A percentile compares a stretch with the other conserved stretches of the same genome.
Conservation (phyloP, 1,139 yeast genomes). For the Debaryomyces sp. region DNA sequence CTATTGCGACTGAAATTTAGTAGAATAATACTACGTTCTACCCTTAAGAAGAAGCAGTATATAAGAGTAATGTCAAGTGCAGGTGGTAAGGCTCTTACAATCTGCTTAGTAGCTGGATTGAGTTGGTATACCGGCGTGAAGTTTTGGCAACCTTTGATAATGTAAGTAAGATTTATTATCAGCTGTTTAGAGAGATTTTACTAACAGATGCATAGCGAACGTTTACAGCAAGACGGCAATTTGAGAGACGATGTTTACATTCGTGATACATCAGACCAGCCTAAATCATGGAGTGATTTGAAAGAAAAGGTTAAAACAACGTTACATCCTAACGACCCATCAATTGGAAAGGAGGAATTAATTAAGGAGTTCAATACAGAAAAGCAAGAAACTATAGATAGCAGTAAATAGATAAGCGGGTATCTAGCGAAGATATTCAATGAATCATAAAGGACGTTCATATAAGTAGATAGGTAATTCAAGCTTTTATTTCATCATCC, state of each 20-base stretch:
- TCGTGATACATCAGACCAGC: slow-evolving; percentile 43
- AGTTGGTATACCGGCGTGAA: slow-evolving; percentile 58
- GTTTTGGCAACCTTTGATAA: slow-evolving; percentile 74
- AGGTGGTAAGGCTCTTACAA: slow-evolving; percentile 27
- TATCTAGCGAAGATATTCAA: background rate
- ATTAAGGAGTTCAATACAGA: slow-evolving; percentile 1
- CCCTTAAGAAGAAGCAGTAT: background rate
- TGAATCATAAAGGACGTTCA: background rate
- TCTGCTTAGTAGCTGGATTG: slow-evolving; percentile 36
- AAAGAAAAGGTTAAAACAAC: slow-evolving; percentile 27
- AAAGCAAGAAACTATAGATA: slow-evolving; percentile 3
- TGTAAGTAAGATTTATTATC: slow-evolving; percentile 44
- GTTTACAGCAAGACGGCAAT: slow-evolving; percentile 66
- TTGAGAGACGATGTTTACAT: slow-evolving; percentile 60
- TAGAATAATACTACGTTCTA: background rate
- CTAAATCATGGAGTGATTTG: slow-evolving; percentile 44
- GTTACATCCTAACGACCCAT: slow-evolving; percentile 23
- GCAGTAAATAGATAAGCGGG: background rate
- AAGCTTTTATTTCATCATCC: background rate
- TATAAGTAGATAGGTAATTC: background rate
- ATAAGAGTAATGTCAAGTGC: slow-evolving; percentile 23
- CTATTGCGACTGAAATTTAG: background rate
- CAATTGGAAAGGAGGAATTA: slow-evolving; percentile 57
- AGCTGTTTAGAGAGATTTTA: background rate
- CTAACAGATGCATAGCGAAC: slow-evolving; percentile 50